Evolutionary conservation across 495 filamentous ascomycete species (phyloP).

Genomic region (Corynascus novoguineensis): DNA sequence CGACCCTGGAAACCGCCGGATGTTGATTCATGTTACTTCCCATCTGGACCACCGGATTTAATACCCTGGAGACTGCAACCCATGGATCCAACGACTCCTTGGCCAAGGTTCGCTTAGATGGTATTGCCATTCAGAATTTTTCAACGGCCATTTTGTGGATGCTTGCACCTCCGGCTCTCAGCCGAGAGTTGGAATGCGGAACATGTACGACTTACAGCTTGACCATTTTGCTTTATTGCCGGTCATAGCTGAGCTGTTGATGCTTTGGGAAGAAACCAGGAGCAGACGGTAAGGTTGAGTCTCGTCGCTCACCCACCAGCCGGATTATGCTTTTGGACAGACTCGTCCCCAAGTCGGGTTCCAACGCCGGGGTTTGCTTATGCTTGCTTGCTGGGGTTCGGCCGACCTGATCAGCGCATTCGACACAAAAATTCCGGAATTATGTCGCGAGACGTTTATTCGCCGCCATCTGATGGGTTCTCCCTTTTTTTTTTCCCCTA

Average conservation of each 20-base stretch:
- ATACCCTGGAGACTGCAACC: slow-evolving; percentile 1
- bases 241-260: background rate
- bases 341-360: background rate
- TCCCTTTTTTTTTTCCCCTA: no score
- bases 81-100: no score
- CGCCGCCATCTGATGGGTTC: background rate
- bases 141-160: background rate
- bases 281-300: slow-evolving; percentile 13
- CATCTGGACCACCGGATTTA: background rate
- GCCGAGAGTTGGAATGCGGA: background rate
- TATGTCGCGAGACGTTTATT: background rate
- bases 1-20: background rate
- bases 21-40: background rate
- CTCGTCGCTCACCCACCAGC: background rate
- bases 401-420: background rate
- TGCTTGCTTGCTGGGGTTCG: background rate
- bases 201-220: background rate
- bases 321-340: background rate
- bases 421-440: background rate
- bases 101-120: no score
- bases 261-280: background rate
- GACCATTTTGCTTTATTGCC: background rate
- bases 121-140: no score
- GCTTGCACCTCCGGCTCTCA: background rate
- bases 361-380: background rate